Evolutionary conservation across 805 yeast species (phyloP), one percentile per base, ranked within the genome.

Genomic region (Candida golubevii): DNA sequence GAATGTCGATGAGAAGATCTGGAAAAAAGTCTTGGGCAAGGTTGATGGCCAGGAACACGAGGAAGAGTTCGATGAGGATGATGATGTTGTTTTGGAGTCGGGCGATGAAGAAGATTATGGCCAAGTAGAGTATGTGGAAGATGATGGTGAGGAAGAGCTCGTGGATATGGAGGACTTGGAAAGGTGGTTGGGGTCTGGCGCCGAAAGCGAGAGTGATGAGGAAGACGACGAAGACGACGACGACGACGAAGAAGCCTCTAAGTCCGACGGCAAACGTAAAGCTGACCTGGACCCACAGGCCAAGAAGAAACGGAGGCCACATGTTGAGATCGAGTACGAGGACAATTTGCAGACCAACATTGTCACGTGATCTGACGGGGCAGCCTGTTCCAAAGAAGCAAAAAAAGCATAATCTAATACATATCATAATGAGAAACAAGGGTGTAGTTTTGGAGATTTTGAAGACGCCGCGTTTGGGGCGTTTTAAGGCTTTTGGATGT

Each of bases 161-260:
- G 96, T 88, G 26, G 97, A 93, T 60, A 79, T 91, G 71, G 97
- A 90, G 69, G 97, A 91, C 57, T 71, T 90, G 53, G 93, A 90
- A 66, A 83, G 80, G 65, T 91, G 97, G 97, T 71, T 85, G 42
- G 87, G 39, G 14, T 41, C 42, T 15, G 47, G 32, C 36, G 34
- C 41, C 34, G 81, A 67, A 36, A 62, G 53, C 14, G 68, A 48
- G 58, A 71, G 46, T 49, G 60, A 54, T 9, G 61, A 55, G 8
- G 62, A 58, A 26, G 65, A 63, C 41, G 72, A 63, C 29, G 71
- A 65, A 3, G 77, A 67, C 12, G 49, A 28, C 62, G 56, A 36
- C 71, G 32, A 29, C n/a, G 32, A 29, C 3, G 32, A 10, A 11
- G n/a, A 29, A 63, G 12, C 39, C 14, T 50, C 41, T 18, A 38